Base-by-base conservation (phyloP, 306 rosid species). In the Lathyrus tuberosus region DNA sequence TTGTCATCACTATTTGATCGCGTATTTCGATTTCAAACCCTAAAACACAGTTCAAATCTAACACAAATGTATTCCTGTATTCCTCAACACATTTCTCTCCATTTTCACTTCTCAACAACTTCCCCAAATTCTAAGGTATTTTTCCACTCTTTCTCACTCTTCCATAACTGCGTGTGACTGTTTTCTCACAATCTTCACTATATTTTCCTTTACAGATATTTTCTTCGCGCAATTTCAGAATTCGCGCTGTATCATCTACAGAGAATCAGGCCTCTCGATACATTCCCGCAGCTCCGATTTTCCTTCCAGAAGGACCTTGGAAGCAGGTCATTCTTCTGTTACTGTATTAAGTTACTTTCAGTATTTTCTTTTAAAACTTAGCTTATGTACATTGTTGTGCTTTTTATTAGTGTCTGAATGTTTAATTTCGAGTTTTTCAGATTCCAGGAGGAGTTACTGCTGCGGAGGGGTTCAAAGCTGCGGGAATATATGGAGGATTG, bases 271-370 rank as follows among this genome's bases (percentile, higher is more conserved):
- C 79, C 14, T 62, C 86, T 53, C 43, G 17, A 84, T 76, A 14
- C 77, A 70, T 93, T 35, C 96, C 92, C 0, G 82, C 88, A 35
- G 97, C 98, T 81, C 97, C 97, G 28, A 90, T 94, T 78, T 77
- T 79, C 38, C 90, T 94, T 4, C 96, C 98, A 0, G 80, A 90
- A 76, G 97, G 98, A 1, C 98, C 98, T 14, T 90, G 98, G 98
- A 86, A 86, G 38, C 90, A 88, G 96, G 98, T 93, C 20, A 31
- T 24, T 72, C 62, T 35, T 62, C 48, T 0, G 4, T 62, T n/a
- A 2, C 41, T 47, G 0, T 47, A 10, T 1, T 67, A 0, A 18
- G 37, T 49, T 67, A 5, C 3, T 24, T 12, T 41, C 35, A 22
- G 0, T 4, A 4, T 17, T 43, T 24, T 24, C 54, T 41, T 28